A percentile compares a stretch with the other conserved stretches of the same genome.
These are phyloP conservation scores for Sporothrix pseudoabietina DNA, from an alignment of 2,329 filamentous ascomycete species.

Conservation along the genomic window DNA sequence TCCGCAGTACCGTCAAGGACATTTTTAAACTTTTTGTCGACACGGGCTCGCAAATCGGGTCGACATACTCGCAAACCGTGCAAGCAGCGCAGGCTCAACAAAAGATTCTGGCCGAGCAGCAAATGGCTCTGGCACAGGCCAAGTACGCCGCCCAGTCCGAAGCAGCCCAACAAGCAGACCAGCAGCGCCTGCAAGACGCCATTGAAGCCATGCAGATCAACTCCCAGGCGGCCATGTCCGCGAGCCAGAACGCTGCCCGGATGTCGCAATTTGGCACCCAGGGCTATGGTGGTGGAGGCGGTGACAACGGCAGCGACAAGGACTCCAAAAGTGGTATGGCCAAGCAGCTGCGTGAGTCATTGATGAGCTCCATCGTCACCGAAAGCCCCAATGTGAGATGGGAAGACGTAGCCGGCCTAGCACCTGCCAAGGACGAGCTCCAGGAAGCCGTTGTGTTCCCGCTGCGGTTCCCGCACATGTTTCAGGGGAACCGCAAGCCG, in stretches of 20 bases:
- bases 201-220: constrained; percentile 13
- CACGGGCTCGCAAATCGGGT: background rate
- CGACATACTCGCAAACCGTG: background rate
- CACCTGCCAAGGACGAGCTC: constrained; percentile 34
- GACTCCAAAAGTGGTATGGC: constrained; percentile 22
- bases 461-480: constrained; percentile 36
- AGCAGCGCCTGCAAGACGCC: constrained; percentile 12
- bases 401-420: constrained; percentile 35
- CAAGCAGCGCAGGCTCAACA: background rate
- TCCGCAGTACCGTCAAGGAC: constrained; percentile 24
- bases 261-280: constrained; percentile 7
- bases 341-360: constrained; percentile 22
- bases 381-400: constrained; percentile 35
- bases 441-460: constrained; percentile 35
- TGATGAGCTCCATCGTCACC: constrained; percentile 32
- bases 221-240: background rate
- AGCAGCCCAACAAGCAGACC: background rate
- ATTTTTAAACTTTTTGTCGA: constrained; percentile 22
- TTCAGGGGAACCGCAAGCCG: constrained; percentile 31
- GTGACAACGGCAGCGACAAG: background rate
- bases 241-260: background rate
- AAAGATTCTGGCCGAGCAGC: background rate
- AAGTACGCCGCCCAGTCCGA: background rate
- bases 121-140: background rate
- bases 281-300: background rate